phyloP scores from a whole-genome alignment of 345 rosid genomes.

The Euphorbia peplus region DNA sequence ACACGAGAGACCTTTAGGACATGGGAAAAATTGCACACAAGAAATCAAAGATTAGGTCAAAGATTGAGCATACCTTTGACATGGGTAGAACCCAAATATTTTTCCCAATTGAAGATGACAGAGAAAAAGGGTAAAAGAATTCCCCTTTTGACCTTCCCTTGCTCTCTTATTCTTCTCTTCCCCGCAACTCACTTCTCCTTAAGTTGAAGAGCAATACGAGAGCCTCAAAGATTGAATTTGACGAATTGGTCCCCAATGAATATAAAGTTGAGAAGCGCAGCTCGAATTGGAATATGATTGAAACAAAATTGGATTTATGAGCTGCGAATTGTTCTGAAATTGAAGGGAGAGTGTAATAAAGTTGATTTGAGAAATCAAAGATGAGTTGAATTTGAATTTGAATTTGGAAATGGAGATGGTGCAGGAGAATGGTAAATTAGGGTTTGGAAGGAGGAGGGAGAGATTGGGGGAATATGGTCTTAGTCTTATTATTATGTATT shows the following conservation, averaged over 20 bases:
- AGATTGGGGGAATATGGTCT: not conserved
- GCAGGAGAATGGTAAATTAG: not conserved
- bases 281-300: not conserved
- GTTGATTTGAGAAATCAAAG: constrained; percentile 7
- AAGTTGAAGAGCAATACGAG: not conserved
- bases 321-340: not conserved
- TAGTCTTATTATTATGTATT: too few relatives aligned
- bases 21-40: not conserved
- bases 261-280: not conserved
- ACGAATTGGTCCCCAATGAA: not conserved
- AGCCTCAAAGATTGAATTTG: not conserved
- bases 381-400: not conserved
- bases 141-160: not conserved
- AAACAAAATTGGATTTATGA: not conserved
- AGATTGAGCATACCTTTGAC: constrained; percentile 10
- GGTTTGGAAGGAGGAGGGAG: constrained; percentile 7
- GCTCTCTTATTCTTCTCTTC: not conserved
- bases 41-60: constrained; percentile 5
- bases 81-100: constrained; percentile 1
- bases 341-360: not conserved
- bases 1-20: not conserved
- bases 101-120: constrained; percentile 1
- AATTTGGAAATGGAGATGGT: not conserved
- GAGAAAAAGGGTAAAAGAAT: not conserved
- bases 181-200: not conserved